phyloP scores from a whole-genome alignment of 2,329 filamentous ascomycete genomes.

The Ophiocordyceps camponoti-rufipedis region DNA sequence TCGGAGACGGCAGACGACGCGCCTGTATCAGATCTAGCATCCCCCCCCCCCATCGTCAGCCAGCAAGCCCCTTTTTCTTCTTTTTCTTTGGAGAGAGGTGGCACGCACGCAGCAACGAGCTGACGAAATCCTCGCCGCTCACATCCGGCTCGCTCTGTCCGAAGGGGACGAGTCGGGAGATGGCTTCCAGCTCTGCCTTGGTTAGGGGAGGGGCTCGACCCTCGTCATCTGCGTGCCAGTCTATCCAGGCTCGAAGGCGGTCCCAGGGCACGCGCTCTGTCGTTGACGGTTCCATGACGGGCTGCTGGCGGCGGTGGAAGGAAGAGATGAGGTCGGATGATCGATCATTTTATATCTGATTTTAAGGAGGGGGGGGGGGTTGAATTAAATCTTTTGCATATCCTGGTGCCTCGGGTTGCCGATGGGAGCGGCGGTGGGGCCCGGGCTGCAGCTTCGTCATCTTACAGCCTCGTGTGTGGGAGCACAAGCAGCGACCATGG shows the following conservation, averaged over 20 bases:
- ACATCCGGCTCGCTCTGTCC: slow-evolving; percentile 11
- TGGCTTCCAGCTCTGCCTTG: slow-evolving; percentile 17
- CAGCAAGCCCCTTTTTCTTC: background rate
- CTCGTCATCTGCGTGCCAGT: slow-evolving; percentile 19
- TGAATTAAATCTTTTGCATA: background rate
- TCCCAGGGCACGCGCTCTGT: slow-evolving; percentile 11
- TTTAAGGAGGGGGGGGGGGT: no score
- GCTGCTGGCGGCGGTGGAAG: background rate
- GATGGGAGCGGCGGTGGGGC: background rate
- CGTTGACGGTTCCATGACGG: background rate
- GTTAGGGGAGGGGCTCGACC: slow-evolving; percentile 18
- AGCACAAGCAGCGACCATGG: no score
- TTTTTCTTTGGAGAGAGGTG: no score
- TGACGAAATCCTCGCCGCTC: slow-evolving; percentile 11
- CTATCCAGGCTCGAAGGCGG: slow-evolving; percentile 21
- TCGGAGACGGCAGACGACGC: slow-evolving; percentile 1
- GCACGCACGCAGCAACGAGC: slow-evolving; percentile 1
- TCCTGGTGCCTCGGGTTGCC: no score
- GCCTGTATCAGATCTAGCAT: slow-evolving; percentile 5
- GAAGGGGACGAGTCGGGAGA: slow-evolving; percentile 20
- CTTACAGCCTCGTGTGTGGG: no score
- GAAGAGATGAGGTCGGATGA: background rate
- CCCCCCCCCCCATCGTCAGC: background rate
- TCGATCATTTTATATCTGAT: background rate
- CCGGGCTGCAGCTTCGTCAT: background rate